phyloP scores from a whole-genome alignment of 2,329 filamentous ascomycete species.

The Ascosphaera apis region DNA sequence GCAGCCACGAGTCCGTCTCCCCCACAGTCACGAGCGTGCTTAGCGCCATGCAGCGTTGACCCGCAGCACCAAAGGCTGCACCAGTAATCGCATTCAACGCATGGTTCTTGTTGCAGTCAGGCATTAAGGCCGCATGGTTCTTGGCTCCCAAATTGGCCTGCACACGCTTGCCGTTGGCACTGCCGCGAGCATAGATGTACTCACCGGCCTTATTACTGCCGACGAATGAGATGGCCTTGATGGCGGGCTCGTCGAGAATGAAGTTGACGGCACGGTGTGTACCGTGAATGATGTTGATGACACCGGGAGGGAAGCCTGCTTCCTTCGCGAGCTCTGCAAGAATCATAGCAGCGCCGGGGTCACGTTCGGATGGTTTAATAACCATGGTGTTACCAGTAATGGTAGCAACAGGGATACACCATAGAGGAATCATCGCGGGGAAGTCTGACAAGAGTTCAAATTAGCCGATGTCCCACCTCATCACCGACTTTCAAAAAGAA shows the following conservation, averaged over 20 bases:
- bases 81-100: constrained; percentile 42
- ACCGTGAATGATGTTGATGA: constrained; percentile 45
- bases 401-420: constrained; percentile 41
- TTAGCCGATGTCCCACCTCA: constrained; percentile 19
- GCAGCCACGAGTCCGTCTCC: constrained; percentile 41
- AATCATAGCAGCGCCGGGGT: constrained; percentile 43
- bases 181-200: constrained; percentile 44
- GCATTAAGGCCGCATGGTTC: constrained; percentile 44
- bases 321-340: constrained; percentile 39
- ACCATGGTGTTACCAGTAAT: constrained; percentile 42
- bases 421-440: constrained; percentile 48
- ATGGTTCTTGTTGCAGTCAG: constrained; percentile 47
- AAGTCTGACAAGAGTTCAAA: constrained; percentile 29
- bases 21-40: constrained; percentile 42
- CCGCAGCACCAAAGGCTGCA: constrained; percentile 45
- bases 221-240: constrained; percentile 47
- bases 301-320: constrained; percentile 41
- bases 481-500: constrained; percentile 1
- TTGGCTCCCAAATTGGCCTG: constrained; percentile 48
- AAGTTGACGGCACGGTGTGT: constrained; percentile 43
- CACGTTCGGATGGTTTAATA: constrained; percentile 43
- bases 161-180: constrained; percentile 46
- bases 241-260: constrained; percentile 42
- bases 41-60: constrained; percentile 47
- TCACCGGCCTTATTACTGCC: constrained; percentile 46